Conservation (phyloP, 73 alveolate genomes). For the Blepharisma japonicum region DNA sequence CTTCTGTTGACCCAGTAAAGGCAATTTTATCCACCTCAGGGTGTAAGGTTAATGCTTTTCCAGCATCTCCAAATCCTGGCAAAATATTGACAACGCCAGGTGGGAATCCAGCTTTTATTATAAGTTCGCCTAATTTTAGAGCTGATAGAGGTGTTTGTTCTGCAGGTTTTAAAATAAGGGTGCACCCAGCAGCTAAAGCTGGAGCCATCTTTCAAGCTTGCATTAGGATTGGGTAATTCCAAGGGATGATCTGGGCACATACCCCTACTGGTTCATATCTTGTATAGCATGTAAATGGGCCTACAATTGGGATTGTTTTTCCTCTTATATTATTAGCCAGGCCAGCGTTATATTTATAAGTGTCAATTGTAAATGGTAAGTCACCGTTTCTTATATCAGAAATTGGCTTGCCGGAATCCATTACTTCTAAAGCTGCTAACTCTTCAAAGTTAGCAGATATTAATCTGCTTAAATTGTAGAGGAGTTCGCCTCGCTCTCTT, state of each 20-base stretch:
- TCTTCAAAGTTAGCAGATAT: slow-evolving; percentile 42
- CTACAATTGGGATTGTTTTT: slow-evolving; percentile 44
- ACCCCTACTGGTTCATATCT: slow-evolving; percentile 86
- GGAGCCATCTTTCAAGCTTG: slow-evolving; percentile 72
- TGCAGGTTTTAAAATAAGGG: slow-evolving; percentile 87
- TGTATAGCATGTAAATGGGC: slow-evolving; percentile 43
- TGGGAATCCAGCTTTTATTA: slow-evolving; percentile 83
- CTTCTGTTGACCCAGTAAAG: slow-evolving; percentile 91
- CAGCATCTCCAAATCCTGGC: slow-evolving; percentile 69
- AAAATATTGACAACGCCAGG: slow-evolving; percentile 86
- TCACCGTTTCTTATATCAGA: slow-evolving; percentile 35
- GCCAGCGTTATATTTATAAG: slow-evolving; percentile 70
- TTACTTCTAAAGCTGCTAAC: slow-evolving; percentile 43
- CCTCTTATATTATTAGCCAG: slow-evolving; percentile 81
- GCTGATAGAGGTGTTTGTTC: slow-evolving; percentile 88
- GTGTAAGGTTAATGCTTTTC: slow-evolving; percentile 60
- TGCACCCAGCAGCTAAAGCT: slow-evolving; percentile 90
- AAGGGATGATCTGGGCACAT: slow-evolving; percentile 83
- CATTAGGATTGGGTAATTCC: slow-evolving; percentile 92
- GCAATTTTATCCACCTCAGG: slow-evolving; percentile 80
- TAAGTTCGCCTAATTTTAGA: slow-evolving; percentile 69
- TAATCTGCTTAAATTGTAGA: slow-evolving; percentile 50
- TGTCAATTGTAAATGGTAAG: slow-evolving; percentile 33
- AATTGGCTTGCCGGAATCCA: slow-evolving; percentile 62
- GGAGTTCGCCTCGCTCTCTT: slow-evolving; percentile 52